Conservation (phyloP, 192 early-diverging fungal species). For the Entomortierella beljakovae region DNA sequence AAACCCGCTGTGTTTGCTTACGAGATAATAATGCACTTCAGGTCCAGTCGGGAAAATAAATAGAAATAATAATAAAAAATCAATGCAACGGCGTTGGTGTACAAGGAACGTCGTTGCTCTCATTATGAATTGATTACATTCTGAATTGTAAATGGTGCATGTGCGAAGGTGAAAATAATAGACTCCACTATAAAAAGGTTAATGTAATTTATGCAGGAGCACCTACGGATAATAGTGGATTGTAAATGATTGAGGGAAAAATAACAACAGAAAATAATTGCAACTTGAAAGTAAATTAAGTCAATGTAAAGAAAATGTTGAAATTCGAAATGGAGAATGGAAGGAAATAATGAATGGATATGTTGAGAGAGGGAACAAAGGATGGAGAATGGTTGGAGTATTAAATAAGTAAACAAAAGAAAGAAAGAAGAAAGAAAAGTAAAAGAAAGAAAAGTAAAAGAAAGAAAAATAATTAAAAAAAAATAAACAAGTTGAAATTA, state of each 20-base stretch:
- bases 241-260: not conserved
- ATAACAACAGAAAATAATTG: not conserved
- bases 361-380: not conserved
- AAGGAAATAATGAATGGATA: not conserved
- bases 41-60: not conserved
- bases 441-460: not conserved
- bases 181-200: not conserved
- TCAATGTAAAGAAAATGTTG: not conserved
- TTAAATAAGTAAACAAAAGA: not conserved
- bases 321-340: not conserved
- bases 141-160: no score
- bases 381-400: not conserved
- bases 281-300: no score
- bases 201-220: not conserved
- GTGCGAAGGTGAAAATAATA: not conserved
- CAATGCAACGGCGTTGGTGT: not conserved
- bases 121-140: no score
- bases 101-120: no score
- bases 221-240: not conserved
- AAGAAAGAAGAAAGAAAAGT: not conserved
- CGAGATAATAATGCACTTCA: not conserved
- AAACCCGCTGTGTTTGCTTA: constrained; percentile 18
- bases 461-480: not conserved
- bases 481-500: no score
- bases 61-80: no score